phyloP scores from a whole-genome alignment of 2,329 filamentous ascomycete genomes.

The Fusarium metavorans region DNA sequence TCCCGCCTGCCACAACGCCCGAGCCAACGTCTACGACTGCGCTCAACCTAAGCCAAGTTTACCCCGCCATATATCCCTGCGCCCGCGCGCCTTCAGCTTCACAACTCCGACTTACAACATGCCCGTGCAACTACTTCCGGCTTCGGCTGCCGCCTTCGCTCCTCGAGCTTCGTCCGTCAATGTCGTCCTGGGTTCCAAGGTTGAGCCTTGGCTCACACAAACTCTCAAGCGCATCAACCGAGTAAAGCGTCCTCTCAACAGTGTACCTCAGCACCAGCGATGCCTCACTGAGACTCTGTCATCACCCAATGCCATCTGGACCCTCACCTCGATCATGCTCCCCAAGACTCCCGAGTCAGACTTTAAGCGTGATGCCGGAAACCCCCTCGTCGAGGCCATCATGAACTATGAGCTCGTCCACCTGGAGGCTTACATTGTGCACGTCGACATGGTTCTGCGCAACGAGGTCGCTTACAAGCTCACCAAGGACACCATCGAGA shows the following conservation, averaged over 20 bases:
- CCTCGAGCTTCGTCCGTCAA: slow-evolving; percentile 91
- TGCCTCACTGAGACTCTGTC: slow-evolving; percentile 96
- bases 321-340: slow-evolving; percentile 90
- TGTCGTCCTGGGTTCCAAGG: slow-evolving; percentile 90
- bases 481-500: slow-evolving; percentile 92
- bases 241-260: slow-evolving; percentile 97
- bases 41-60: neutral
- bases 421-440: slow-evolving; percentile 96
- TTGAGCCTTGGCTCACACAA: slow-evolving; percentile 96
- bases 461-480: slow-evolving; percentile 99
- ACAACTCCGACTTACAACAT: slow-evolving; percentile 61
- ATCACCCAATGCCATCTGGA: slow-evolving; percentile 92
- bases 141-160: slow-evolving; percentile 95
- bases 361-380: slow-evolving; percentile 79
- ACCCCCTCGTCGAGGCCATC: slow-evolving; percentile 74
- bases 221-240: slow-evolving; percentile 97
- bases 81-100: slow-evolving; percentile 35
- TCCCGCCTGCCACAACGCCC: slow-evolving; percentile 19
- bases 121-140: slow-evolving; percentile 93
- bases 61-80: slow-evolving; percentile 25
- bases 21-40: slow-evolving; percentile 16
- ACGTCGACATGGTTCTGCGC: slow-evolving; percentile 98
- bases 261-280: slow-evolving; percentile 92
- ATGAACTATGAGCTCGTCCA: slow-evolving; percentile 95
- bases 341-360: slow-evolving; percentile 89